Conservation (phyloP, 2,329 filamentous ascomycete genomes). For the Xylaria sp. region DNA sequence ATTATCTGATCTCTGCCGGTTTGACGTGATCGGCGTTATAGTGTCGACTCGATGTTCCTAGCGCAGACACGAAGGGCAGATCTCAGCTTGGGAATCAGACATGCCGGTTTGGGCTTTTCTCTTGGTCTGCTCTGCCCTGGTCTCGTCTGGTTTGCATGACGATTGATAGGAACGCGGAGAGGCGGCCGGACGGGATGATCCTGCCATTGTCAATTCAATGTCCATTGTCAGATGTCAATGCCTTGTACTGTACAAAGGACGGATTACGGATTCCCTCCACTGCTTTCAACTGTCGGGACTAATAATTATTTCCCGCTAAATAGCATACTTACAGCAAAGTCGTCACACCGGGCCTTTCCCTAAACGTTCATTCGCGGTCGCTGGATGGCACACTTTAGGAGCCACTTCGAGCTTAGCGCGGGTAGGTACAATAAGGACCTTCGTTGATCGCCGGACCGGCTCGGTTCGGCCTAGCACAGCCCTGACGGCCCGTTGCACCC, state of each 20-base stretch:
- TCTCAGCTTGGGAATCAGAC: too few species aligned
- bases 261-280: too few species aligned
- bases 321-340: background rate
- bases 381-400: background rate
- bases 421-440: background rate
- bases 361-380: background rate
- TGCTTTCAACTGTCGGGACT: too few species aligned
- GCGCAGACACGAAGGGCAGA: background rate
- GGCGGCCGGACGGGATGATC: too few species aligned
- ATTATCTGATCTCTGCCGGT: background rate
- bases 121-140: too few species aligned
- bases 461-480: background rate
- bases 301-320: background rate
- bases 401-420: too few species aligned
- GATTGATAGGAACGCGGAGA: too few species aligned
- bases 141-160: too few species aligned
- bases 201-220: too few species aligned
- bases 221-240: too few species aligned
- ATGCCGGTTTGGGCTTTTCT: too few species aligned
- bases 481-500: background rate
- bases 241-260: too few species aligned
- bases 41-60: background rate
- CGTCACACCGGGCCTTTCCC: background rate
- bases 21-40: background rate
- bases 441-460: background rate